A percentile compares a stretch with the other conserved stretches of the same genome.
Evolutionary conservation across 2,329 filamentous ascomycete genomes (phyloP).

Genomic region (Dendrostoma leiphaemia): DNA sequence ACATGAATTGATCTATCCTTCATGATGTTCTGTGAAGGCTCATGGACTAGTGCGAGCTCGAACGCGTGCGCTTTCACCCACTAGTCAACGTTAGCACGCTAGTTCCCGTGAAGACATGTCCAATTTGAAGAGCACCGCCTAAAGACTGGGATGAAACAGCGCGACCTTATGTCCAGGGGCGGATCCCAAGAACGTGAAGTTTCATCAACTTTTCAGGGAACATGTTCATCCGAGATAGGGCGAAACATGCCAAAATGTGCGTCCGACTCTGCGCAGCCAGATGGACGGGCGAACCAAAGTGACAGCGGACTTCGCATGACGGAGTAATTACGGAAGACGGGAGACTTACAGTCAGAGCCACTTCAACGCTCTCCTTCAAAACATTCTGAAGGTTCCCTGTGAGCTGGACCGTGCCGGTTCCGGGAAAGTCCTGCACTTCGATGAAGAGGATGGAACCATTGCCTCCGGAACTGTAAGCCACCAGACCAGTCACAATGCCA

Average conservation of each 20-base stretch:
- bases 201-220: no score
- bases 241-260: no score
- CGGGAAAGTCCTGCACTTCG: conserved; percentile 96
- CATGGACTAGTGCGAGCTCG: conserved; percentile 78
- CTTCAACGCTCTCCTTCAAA: conserved; percentile 94
- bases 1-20: conserved; percentile 92
- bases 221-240: no score
- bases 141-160: neutral
- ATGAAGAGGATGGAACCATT: conserved; percentile 98
- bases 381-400: conserved; percentile 96
- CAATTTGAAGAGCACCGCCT: neutral
- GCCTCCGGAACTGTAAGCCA: conserved; percentile 88
- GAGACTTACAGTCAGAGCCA: conserved; percentile 65
- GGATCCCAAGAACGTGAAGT: no score
- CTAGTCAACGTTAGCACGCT: neutral
- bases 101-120: neutral
- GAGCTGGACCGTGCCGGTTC: conserved; percentile 85
- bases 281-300: no score
- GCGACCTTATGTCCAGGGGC: no score
- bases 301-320: neutral
- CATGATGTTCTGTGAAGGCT: conserved; percentile 90
- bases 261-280: no score
- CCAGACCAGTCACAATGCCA: conserved; percentile 91
- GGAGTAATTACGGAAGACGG: neutral
- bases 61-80: conserved; percentile 98